Evolutionary conservation across 2,329 filamentous ascomycete species (phyloP).

Genomic region (Neoscytalidium dimidiatum): DNA sequence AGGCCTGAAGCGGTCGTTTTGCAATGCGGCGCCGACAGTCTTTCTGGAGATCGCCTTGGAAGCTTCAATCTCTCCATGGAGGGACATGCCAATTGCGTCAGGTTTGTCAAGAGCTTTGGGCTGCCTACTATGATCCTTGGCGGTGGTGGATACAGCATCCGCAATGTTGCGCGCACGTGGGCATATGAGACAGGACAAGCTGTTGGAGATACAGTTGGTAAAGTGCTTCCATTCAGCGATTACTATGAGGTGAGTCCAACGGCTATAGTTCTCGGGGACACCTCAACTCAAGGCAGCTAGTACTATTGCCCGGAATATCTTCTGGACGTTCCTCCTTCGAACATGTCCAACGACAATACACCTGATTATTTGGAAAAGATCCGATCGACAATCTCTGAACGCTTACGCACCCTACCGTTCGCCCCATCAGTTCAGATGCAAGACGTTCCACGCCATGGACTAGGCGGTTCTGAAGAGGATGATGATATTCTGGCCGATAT

Average conservation of each 20-base stretch:
- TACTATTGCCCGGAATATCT: slow-evolving; percentile 20
- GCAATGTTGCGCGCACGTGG: slow-evolving; percentile 96
- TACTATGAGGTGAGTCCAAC: slow-evolving; percentile 15
- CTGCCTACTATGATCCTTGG: slow-evolving; percentile 88
- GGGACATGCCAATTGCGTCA: slow-evolving; percentile 88
- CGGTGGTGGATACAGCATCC: slow-evolving; percentile 92
- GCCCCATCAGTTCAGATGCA: slow-evolving; percentile 19
- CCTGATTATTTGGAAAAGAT: slow-evolving; percentile 17
- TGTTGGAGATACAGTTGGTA: background rate
- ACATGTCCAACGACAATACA: slow-evolving; percentile 17
- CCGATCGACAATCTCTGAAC: slow-evolving; percentile 12
- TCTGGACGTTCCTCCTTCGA: slow-evolving; percentile 14
- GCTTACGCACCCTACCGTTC: slow-evolving; percentile 11
- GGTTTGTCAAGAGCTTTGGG: slow-evolving; percentile 78
- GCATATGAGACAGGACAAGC: slow-evolving; percentile 79
- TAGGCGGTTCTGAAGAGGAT: slow-evolving; percentile 9
- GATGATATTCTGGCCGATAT: slow-evolving; percentile 19
- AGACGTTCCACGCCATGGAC: slow-evolving; percentile 12
- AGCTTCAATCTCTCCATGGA: slow-evolving; percentile 97
- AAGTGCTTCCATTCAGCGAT: slow-evolving; percentile 16
- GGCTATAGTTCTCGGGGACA: too few relatives aligned
- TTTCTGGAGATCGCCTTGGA: slow-evolving; percentile 89
- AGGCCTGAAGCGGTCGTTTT: slow-evolving; percentile 88
- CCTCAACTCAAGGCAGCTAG: background rate
- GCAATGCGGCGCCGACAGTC: slow-evolving; percentile 92